Percentiles rank a stretch among this genome's conserved stretches.
phyloP scores from a whole-genome alignment of 139 green algal species.

The Auxenochlorella pyrenoidosa region DNA sequence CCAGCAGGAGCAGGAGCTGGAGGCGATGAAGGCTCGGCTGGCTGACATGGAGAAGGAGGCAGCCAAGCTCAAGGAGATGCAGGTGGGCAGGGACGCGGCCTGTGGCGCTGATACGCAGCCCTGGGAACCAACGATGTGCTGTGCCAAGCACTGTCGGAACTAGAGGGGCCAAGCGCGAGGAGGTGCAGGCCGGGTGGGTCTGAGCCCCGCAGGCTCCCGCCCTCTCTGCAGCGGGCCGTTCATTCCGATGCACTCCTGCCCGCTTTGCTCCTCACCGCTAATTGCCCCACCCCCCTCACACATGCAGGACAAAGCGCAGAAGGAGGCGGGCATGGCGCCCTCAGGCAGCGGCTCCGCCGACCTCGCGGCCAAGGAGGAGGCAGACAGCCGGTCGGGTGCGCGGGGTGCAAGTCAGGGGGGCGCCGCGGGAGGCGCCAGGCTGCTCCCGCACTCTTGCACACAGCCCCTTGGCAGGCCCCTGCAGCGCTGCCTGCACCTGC shows the following conservation, averaged over 20 bases:
- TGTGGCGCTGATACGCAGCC: neutral
- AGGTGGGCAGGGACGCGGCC: conserved; percentile 48
- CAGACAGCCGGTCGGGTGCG: conserved; percentile 61
- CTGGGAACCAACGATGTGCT: no score
- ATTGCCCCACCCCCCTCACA: no score
- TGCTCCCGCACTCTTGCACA: no score
- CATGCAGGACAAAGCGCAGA: conserved; percentile 55
- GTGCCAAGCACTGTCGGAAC: no score
- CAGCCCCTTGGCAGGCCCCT: no score
- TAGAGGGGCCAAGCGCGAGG: no score
- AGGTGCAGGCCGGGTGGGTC: neutral
- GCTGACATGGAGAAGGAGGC: conserved; percentile 94
- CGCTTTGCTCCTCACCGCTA: no score
- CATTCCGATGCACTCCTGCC: no score
- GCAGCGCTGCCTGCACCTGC: no score
- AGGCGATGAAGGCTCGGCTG: conserved; percentile 89
- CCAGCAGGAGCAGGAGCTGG: conserved; percentile 80
- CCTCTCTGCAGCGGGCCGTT: no score
- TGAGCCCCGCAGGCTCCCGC: no score
- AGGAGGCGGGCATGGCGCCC: conserved; percentile 32
- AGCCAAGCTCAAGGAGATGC: conserved; percentile 79
- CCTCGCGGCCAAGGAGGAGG: conserved; percentile 81
- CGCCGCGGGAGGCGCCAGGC: neutral
- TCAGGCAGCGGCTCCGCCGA: conserved; percentile 25
- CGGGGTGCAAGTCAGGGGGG: neutral